Evolutionary conservation across 108 stramenopile species (phyloP).

Genomic region (Fragilaria radians): DNA sequence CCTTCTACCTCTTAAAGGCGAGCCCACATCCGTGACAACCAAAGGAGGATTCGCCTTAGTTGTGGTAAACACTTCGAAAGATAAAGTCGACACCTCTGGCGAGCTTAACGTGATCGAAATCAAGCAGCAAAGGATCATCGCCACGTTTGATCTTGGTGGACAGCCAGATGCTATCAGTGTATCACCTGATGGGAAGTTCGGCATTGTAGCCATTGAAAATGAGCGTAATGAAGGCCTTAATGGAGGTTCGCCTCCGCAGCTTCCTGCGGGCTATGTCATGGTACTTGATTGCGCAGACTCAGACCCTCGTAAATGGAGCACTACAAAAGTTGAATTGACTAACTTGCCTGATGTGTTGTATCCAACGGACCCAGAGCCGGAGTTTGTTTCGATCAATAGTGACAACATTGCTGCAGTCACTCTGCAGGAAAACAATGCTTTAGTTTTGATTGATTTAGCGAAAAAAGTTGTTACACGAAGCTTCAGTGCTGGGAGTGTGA

Average conservation of each 20-base stretch:
- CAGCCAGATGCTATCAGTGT: slow-evolving; percentile 59
- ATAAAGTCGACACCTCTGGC: slow-evolving; percentile 38
- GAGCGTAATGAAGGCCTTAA: slow-evolving; percentile 55
- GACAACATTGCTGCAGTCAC: slow-evolving; percentile 50
- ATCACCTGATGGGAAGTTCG: slow-evolving; percentile 31
- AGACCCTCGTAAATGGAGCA: slow-evolving; percentile 31
- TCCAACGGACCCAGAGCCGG: slow-evolving; percentile 67
- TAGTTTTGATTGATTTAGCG: slow-evolving; percentile 43
- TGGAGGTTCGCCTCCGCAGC: slow-evolving; percentile 39
- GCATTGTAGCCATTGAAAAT: slow-evolving; percentile 63
- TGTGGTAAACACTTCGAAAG: slow-evolving; percentile 42
- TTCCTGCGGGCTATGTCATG: slow-evolving; percentile 43
- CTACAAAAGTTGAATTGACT: slow-evolving; percentile 22
- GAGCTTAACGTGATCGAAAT: slow-evolving; percentile 33
- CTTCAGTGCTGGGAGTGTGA: slow-evolving; percentile 43
- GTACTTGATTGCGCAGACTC: slow-evolving; percentile 20
- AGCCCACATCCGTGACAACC: slow-evolving; percentile 60
- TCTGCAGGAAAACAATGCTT: slow-evolving; percentile 72
- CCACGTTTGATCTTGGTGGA: slow-evolving; percentile 32
- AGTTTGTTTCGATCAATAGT: slow-evolving; percentile 52
- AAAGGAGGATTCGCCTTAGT: slow-evolving; percentile 39
- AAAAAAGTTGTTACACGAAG: slow-evolving; percentile 23
- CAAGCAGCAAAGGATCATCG: slow-evolving; percentile 14
- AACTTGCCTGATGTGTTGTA: slow-evolving; percentile 31
- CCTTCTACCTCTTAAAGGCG: slow-evolving; percentile 34